Evolutionary conservation across 208 protist genomes (phyloP), one percentile per base, ranked within the genome.

Genomic region (Kentomonas sorsogonicus): DNA sequence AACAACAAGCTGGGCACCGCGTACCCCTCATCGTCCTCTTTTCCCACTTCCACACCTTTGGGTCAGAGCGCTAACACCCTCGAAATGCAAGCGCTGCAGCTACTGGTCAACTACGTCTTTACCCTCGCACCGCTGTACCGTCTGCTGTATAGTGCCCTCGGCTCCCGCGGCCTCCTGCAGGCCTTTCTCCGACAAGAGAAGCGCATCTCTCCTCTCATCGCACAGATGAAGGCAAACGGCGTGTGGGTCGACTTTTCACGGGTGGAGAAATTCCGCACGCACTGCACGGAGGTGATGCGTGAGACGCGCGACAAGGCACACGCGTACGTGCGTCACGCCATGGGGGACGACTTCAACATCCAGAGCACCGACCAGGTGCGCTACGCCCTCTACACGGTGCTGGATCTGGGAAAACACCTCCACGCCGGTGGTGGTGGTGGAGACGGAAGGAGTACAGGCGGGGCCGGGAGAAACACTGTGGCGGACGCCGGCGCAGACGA

Each of bases 101-200:
- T 50, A 1, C 62, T 92, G 13, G 74, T 66, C 11, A 66, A 90
- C 51, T 70, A 87, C n/a, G 77, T 91, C 16, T 86, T 78, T 63
- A 83, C 78, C 61, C 72, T 91, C 43, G 73, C 65, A 25, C 80
- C 82, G 4, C 70, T 95, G 30, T 95, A 92, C 58, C 73, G 79
- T 53, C 62, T 65, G 31, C 76, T 95, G 23, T 92, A 92, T 68
- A 79, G 83, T 5, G 67, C 78, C 22, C 74, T 95, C 33, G 88
- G 85, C 40, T 66, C 76, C 27, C 72, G 76, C 57, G 82, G 83
- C 5, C 73, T 95, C 18, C 69, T 95, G 53, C 88, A 88, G 50
- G 71, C 82, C 3, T 95, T 95, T 53, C 48, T 95, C 43, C 77
- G 83, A 11, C 84, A 92, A 56, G 84, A 95, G 45, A 95, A 92